Base-by-base conservation (phyloP, 169 alveolate species). In the Plasmodium yoelii region DNA sequence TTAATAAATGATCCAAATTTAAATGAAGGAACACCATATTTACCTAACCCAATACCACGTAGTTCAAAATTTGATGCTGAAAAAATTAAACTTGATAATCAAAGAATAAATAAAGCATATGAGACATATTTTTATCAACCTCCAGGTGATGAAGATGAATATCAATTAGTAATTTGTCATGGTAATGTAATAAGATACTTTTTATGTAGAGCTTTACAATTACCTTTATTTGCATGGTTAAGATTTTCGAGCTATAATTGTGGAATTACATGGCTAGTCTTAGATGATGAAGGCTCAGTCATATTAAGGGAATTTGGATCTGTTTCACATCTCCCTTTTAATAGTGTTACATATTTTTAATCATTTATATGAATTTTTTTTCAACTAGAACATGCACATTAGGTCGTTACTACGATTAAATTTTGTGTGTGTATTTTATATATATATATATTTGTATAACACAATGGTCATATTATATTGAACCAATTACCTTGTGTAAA, bases 21-120 rank as follows among this genome's bases (percentile, higher is more conserved):
- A 60, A 92, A 92, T 47, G 95, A 92, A 71, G 95, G 95, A 0
- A 90, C 91, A 19, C 93, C 95, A 10, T 87, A 74, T 75, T 74
- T 88, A 63, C 95, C 95, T 12, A 88, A 90, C 6, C 95, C 95
- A 12, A 55, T 92, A 19, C 86, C 90, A 4, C 71, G 28, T n/a
- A 90, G 87, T 44, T 92, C 91, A n/a, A 86, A 88, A 63, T 92
- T 92, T 42, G 92, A 88, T 26, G 73, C 65, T 9, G 71, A 72
- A 10, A 92, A 75, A 82, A 92, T 92, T 53, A 56, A 47, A 9
- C 67, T 28, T 2, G 95, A 92, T 57, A 92, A 67, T 74, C 82
- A 88, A 67, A 75, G 95, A 88, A 92, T 92, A 34, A 87, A 88
- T 69, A 65, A 59, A 39, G 93, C 93, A 2, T 92, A 89, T 56